Evolutionary conservation across 2,329 filamentous ascomycete genomes (phyloP).

Genomic region (Calonectria naviculata): DNA sequence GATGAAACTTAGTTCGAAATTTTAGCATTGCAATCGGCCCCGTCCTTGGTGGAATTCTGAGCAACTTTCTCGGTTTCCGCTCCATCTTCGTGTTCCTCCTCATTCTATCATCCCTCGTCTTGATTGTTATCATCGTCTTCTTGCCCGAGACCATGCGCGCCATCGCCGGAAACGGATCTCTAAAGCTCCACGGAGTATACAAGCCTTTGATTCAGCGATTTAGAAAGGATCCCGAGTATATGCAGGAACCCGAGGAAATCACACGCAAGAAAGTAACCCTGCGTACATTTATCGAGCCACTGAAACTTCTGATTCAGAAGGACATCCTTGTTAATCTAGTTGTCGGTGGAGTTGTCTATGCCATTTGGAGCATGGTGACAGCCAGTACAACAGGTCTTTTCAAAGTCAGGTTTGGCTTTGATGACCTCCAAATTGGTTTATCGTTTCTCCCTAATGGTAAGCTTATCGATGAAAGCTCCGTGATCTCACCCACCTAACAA

Average conservation of each 20-base stretch:
- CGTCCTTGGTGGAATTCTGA: slow-evolving; percentile 16
- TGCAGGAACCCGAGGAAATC: not conserved
- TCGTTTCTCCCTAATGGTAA: slow-evolving; percentile 19
- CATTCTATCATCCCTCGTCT: not conserved
- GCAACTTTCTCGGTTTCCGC: slow-evolving; percentile 9
- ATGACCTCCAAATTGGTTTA: slow-evolving; percentile 5
- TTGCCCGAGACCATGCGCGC: slow-evolving; percentile 14
- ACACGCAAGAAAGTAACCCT: not conserved
- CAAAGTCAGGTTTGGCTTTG: not conserved
- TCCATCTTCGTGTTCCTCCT: slow-evolving; percentile 18
- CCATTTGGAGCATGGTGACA: slow-evolving; percentile 22
- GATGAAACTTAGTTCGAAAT: not conserved
- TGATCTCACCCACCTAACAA: not conserved
- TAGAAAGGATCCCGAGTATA: not conserved
- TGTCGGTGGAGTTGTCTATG: slow-evolving; percentile 10
- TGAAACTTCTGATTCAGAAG: slow-evolving; percentile 13
- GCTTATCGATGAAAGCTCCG: not conserved
- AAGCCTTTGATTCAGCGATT: slow-evolving; percentile 6
- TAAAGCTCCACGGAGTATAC: slow-evolving; percentile 8
- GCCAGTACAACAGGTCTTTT: slow-evolving; percentile 9
- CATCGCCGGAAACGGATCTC: slow-evolving; percentile 12
- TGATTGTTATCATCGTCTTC: not conserved
- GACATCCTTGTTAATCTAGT: slow-evolving; percentile 8
- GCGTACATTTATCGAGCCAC: not conserved
- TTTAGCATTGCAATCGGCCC: slow-evolving; percentile 17